Evolutionary conservation across 306 rosid genomes (phyloP).

Genomic region (Trifolium pratense): DNA sequence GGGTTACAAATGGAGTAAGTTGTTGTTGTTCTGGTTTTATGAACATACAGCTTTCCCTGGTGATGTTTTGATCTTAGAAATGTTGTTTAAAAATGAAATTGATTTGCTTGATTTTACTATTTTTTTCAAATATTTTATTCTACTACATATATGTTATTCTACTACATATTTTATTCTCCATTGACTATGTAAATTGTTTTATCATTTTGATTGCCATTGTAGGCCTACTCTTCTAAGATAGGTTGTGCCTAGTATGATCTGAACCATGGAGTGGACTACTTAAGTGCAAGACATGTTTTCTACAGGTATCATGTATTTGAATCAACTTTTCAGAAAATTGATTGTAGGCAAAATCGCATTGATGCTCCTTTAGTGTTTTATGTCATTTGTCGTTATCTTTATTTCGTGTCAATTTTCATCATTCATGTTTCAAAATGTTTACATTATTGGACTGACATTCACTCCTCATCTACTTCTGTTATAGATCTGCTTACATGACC

Average conservation of each 20-base stretch:
- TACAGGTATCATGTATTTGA: slow-evolving; percentile 5
- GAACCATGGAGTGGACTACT: slow-evolving; percentile 31
- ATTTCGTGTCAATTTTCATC: neutral
- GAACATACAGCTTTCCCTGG: slow-evolving; percentile 18
- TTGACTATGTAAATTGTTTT: slow-evolving; percentile 28
- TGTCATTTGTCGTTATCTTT: neutral
- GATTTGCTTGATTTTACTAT: neutral
- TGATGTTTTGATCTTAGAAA: neutral
- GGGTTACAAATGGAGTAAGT: slow-evolving; percentile 30
- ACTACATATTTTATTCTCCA: no score
- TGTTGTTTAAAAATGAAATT: slow-evolving; percentile 3
- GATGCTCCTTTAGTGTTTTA: neutral
- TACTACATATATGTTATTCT: no score
- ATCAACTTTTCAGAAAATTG: slow-evolving; percentile 1
- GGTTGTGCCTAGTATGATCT: slow-evolving; percentile 17
- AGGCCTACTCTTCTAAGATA: slow-evolving; percentile 7
- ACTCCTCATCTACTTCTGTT: neutral
- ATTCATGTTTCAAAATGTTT: neutral
- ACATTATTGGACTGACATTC: neutral
- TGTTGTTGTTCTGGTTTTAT: slow-evolving; percentile 26
- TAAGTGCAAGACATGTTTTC: slow-evolving; percentile 7
- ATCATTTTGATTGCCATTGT: slow-evolving; percentile 25
- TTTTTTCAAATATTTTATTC: slow-evolving; percentile 13
- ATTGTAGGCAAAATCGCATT: neutral
- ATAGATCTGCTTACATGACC: neutral